These are phyloP conservation scores for Termitomyces sp. DNA, from an alignment of 768 basidiomycete genomes.

Conservation along the genomic window DNA sequence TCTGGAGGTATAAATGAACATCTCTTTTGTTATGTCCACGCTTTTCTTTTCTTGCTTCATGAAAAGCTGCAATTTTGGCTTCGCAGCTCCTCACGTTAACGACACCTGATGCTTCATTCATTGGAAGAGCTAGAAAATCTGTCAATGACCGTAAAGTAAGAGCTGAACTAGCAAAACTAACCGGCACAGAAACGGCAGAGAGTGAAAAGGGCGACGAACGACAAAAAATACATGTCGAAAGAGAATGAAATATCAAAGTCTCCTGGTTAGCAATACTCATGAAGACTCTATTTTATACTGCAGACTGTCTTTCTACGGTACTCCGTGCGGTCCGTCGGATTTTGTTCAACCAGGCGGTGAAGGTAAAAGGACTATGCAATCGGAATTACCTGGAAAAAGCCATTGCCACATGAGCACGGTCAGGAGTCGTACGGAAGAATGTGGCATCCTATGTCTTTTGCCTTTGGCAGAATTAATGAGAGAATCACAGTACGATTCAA, in stretches of 20 bases:
- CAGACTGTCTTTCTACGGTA: background rate
- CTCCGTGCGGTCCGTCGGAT: slow-evolving; percentile 3
- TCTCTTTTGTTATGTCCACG: slow-evolving; percentile 11
- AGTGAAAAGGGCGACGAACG: slow-evolving; percentile 10
- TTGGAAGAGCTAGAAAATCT: slow-evolving; percentile 2
- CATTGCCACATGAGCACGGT: background rate
- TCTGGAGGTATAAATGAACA: slow-evolving; percentile 9
- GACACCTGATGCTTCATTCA: background rate
- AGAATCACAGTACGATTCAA: slow-evolving; percentile 1
- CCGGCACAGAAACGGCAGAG: slow-evolving; percentile 7
- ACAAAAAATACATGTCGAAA: background rate
- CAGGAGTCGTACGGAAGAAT: slow-evolving; percentile 1
- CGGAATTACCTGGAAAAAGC: background rate
- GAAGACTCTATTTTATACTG: slow-evolving; percentile 2
- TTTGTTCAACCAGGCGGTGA: background rate
- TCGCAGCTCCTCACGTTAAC: slow-evolving; percentile 9
- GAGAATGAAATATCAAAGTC: background rate
- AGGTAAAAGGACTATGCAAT: background rate
- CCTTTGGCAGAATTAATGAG: background rate
- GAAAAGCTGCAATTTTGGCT: slow-evolving; percentile 11
- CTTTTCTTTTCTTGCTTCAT: slow-evolving; percentile 14
- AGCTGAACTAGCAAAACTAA: background rate
- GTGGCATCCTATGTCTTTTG: background rate
- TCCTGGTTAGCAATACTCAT: background rate
- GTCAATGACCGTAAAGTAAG: background rate